phyloP scores from a whole-genome alignment of 2,329 filamentous ascomycete genomes.

The Xylaria digitata region DNA sequence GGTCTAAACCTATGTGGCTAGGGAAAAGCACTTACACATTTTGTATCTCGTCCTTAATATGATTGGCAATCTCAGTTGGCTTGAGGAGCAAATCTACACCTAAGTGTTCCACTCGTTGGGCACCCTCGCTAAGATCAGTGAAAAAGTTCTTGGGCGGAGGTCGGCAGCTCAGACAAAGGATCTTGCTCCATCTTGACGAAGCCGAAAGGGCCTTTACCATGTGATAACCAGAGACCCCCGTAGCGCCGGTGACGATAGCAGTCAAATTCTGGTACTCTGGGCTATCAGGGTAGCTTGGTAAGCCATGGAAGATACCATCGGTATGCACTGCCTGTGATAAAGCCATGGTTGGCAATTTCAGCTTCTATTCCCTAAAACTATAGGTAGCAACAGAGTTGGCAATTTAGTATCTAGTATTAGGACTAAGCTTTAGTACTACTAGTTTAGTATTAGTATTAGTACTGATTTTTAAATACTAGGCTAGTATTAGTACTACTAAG shows the following conservation, averaged over 20 bases:
- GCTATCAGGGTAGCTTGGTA: not conserved
- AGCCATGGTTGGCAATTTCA: not conserved
- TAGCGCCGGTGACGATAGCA: slow-evolving; percentile 9
- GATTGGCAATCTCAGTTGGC: slow-evolving; percentile 1
- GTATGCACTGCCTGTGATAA: slow-evolving; percentile 6
- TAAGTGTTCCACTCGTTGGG: slow-evolving; percentile 6
- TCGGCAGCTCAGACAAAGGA: not conserved
- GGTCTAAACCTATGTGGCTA: too few species aligned
- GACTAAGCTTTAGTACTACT: too few species aligned
- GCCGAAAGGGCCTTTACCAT: slow-evolving; percentile 5
- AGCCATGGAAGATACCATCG: slow-evolving; percentile 3
- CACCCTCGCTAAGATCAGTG: not conserved
- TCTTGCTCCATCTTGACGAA: slow-evolving; percentile 13
- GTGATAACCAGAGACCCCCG: slow-evolving; percentile 8
- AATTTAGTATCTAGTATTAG: too few species aligned
- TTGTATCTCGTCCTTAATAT: not conserved
- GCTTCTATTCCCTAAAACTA: too few species aligned
- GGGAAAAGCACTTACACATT: not conserved
- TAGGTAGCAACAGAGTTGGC: too few species aligned
- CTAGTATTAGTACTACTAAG: too few species aligned
- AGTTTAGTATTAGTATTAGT: too few species aligned
- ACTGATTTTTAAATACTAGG: too few species aligned
- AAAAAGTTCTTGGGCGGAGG: slow-evolving; percentile 1
- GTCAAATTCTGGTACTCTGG: slow-evolving; percentile 5
- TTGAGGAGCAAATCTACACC: slow-evolving; percentile 1